phyloP scores from a whole-genome alignment of 257 asterid species.

The Ocimum tenuiflorum region DNA sequence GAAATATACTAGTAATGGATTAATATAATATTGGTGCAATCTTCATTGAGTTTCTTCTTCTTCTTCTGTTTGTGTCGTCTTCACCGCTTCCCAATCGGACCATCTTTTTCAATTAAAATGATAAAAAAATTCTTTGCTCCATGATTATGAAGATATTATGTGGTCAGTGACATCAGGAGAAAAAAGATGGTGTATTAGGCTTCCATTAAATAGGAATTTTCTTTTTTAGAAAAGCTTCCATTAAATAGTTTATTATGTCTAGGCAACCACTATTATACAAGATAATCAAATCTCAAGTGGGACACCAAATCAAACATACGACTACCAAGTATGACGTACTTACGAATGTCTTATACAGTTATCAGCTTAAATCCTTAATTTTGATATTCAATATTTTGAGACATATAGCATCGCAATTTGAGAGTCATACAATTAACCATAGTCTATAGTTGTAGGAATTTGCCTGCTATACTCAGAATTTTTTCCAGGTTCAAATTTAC shows the following conservation, averaged over 20 bases:
- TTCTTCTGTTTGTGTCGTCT: not conserved
- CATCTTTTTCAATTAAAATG: not conserved
- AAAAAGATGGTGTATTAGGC: not conserved
- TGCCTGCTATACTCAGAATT: too few species aligned
- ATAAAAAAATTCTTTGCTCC: not conserved
- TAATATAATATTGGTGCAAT: too few species aligned
- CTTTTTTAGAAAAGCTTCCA: too few species aligned
- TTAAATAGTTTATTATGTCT: not conserved
- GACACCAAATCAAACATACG: constrained; percentile 4
- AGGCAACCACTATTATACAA: not conserved
- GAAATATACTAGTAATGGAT: too few species aligned
- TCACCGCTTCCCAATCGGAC: not conserved
- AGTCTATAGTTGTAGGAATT: too few species aligned
- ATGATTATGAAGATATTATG: not conserved
- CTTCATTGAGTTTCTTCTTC: too few species aligned
- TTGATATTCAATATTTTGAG: not conserved
- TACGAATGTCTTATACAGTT: too few species aligned
- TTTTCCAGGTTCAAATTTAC: too few species aligned
- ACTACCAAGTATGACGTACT: too few species aligned
- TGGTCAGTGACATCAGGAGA: not conserved
- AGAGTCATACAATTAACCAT: too few species aligned
- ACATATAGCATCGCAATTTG: too few species aligned
- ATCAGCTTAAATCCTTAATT: not conserved
- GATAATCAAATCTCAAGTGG: not conserved
- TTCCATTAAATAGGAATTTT: too few species aligned